Evolutionary conservation across 2,329 filamentous ascomycete genomes (phyloP).

Genomic region (Exophiala lecanii-corni): DNA sequence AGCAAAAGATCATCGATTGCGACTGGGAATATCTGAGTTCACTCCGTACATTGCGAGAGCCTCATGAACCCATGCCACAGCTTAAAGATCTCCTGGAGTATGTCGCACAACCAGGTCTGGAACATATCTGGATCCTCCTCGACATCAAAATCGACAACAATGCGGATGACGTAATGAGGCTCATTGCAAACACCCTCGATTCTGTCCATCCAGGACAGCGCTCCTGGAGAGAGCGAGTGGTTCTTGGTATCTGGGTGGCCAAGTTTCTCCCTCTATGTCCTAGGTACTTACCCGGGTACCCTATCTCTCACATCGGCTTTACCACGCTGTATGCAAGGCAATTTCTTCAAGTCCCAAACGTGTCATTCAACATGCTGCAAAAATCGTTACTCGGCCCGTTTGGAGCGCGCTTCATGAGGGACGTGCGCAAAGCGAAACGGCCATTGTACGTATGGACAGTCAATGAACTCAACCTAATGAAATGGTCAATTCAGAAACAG

Average conservation of each 20-base stretch:
- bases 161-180: slow-evolving; percentile 63
- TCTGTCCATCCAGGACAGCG: slow-evolving; percentile 44
- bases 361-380: slow-evolving; percentile 75
- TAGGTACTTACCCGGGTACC: slow-evolving; percentile 44
- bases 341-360: slow-evolving; percentile 62
- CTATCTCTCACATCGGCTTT: slow-evolving; percentile 40
- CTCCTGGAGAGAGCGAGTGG: slow-evolving; percentile 68
- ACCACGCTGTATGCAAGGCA: slow-evolving; percentile 58
- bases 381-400: slow-evolving; percentile 62
- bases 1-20: slow-evolving; percentile 67
- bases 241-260: slow-evolving; percentile 78
- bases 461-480: slow-evolving; percentile 73
- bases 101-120: slow-evolving; percentile 58
- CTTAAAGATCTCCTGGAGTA: slow-evolving; percentile 70
- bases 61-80: slow-evolving; percentile 67
- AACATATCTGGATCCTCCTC: slow-evolving; percentile 73
- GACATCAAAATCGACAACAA: slow-evolving; percentile 67
- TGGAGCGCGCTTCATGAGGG: slow-evolving; percentile 62
- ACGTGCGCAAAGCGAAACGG: slow-evolving; percentile 52
- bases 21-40: slow-evolving; percentile 69
- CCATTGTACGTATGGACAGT: slow-evolving; percentile 80
- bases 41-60: slow-evolving; percentile 62
- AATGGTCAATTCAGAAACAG: slow-evolving; percentile 63
- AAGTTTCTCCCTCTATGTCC: slow-evolving; percentile 63
- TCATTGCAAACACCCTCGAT: slow-evolving; percentile 61